Conservation (phyloP, 306 rosid genomes). For the Purshia tridentata region DNA sequence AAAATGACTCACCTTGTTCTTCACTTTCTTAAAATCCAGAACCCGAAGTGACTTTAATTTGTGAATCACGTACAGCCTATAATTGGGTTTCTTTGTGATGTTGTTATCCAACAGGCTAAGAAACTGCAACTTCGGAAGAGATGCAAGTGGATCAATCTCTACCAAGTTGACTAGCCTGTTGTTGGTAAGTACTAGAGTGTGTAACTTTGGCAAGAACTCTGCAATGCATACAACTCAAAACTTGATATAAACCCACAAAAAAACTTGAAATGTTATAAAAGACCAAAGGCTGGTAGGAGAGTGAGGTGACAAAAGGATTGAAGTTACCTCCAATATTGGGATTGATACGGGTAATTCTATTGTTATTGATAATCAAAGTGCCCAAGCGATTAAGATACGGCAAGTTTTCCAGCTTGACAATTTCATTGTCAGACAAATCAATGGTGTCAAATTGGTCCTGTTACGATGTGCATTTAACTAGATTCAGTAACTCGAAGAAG, state of each 20-base stretch:
- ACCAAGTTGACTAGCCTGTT: slow-evolving; percentile 90
- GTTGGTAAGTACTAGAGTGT: slow-evolving; percentile 84
- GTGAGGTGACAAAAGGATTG: not conserved
- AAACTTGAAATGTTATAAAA: not conserved
- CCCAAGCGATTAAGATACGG: slow-evolving; percentile 90
- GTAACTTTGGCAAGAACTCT: slow-evolving; percentile 87
- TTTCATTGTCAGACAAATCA: slow-evolving; percentile 92
- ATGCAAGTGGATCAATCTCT: slow-evolving; percentile 82
- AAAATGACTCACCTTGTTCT: slow-evolving; percentile 51
- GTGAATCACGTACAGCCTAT: slow-evolving; percentile 79
- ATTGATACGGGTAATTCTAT: slow-evolving; percentile 87
- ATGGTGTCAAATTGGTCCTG: slow-evolving; percentile 98
- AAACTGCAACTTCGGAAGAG: slow-evolving; percentile 74
- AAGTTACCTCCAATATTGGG: slow-evolving; percentile 75
- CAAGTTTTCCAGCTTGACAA: slow-evolving; percentile 85
- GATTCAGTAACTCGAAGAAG: slow-evolving; percentile 4
- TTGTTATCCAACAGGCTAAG: slow-evolving; percentile 87
- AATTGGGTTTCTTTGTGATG: slow-evolving; percentile 79
- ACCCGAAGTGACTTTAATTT: slow-evolving; percentile 73
- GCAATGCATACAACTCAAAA: slow-evolving; percentile 26
- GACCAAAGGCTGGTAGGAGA: not conserved
- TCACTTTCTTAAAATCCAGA: slow-evolving; percentile 87
- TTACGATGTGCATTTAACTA: not conserved
- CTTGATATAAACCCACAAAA: not conserved
- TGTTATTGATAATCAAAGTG: slow-evolving; percentile 78